phyloP scores from a whole-genome alignment of 2,329 filamentous ascomycete genomes.

The Rutstroemia sp. region DNA sequence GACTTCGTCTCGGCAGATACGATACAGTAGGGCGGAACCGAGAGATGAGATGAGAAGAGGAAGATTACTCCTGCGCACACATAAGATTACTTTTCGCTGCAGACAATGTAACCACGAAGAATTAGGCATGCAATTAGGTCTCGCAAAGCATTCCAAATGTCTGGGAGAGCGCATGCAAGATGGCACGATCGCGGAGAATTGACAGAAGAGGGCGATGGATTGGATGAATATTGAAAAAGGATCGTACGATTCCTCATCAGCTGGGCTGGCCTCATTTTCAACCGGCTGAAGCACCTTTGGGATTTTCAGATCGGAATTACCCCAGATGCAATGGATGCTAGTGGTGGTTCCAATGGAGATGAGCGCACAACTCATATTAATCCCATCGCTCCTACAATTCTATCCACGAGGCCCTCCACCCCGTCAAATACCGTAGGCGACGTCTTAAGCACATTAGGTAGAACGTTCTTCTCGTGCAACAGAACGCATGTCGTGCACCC shows the following conservation, averaged over 20 bases:
- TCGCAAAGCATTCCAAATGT: neutral
- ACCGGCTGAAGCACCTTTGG: neutral
- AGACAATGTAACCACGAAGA: neutral
- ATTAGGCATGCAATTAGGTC: neutral
- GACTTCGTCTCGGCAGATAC: neutral
- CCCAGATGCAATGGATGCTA: neutral
- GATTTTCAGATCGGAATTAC: neutral
- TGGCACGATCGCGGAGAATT: neutral
- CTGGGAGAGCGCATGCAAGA: neutral
- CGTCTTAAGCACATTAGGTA: neutral
- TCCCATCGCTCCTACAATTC: neutral
- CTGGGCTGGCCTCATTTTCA: neutral
- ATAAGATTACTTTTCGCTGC: neutral
- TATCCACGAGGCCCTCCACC: neutral
- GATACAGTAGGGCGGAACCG: neutral
- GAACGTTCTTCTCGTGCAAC: conserved; percentile 5
- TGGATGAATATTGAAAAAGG: neutral
- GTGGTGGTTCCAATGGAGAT: neutral
- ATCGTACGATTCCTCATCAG: neutral
- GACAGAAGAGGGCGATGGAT: neutral
- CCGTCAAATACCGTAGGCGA: neutral
- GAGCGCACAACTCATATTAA: neutral
- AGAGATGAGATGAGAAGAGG: neutral
- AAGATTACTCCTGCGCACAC: neutral
- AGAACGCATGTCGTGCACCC: neutral